These are phyloP conservation scores for Lepidium sativum DNA, from an alignment of 345 rosid genomes.

Conservation along the genomic window DNA sequence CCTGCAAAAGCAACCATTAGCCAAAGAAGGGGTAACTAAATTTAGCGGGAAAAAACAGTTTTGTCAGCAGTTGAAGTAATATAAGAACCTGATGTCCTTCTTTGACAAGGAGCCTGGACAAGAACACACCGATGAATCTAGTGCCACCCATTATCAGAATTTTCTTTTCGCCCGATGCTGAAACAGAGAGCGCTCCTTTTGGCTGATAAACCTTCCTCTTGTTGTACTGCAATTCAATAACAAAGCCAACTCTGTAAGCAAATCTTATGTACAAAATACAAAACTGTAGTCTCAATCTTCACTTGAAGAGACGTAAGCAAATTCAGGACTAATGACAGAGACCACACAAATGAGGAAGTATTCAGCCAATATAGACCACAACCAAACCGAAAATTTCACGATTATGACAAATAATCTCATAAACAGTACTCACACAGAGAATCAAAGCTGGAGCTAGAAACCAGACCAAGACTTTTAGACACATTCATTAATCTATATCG, in stretches of 20 bases:
- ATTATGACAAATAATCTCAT: background rate
- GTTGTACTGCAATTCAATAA: constrained; percentile 48
- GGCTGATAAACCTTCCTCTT: constrained; percentile 57
- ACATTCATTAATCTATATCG: background rate
- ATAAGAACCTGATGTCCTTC: constrained; percentile 79
- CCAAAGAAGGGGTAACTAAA: background rate
- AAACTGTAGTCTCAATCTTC: background rate
- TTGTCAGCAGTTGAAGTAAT: background rate
- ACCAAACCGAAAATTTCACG: background rate
- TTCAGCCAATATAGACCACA: background rate
- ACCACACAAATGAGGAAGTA: background rate
- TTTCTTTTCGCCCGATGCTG: constrained; percentile 75
- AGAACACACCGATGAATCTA: constrained; percentile 77
- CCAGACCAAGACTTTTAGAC: background rate
- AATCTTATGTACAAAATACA: background rate
- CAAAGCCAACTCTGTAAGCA: constrained; percentile 3
- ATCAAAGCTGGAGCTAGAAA: background rate
- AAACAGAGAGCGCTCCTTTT: constrained; percentile 57
- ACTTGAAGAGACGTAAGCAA: background rate
- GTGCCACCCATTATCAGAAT: constrained; percentile 98
- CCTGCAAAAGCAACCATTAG: constrained; percentile 40
- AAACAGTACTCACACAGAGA: background rate
- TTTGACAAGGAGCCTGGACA: constrained; percentile 86
- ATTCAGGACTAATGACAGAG: background rate
- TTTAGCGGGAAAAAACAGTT: background rate